phyloP scores from a whole-genome alignment of 108 stramenopile genomes.

The Nannochloropsis gaditana region DNA sequence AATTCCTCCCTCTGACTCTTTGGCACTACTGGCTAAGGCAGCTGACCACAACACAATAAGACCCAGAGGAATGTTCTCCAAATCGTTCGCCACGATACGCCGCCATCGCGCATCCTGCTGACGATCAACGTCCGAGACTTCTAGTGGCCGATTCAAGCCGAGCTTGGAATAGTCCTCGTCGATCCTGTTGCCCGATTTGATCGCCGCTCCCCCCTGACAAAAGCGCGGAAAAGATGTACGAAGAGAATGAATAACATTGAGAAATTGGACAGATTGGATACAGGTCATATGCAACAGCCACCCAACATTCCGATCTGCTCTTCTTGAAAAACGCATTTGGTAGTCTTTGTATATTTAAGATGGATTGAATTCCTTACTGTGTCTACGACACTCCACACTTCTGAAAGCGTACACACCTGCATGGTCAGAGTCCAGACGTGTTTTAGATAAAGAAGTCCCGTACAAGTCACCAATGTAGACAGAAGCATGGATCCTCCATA shows the following conservation, averaged over 20 bases:
- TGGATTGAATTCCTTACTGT: too few species aligned
- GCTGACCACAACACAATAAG: constrained; percentile 18
- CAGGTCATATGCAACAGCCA: too few species aligned
- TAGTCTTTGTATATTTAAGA: too few species aligned
- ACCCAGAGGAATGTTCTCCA: constrained; percentile 25
- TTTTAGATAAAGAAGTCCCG: neutral
- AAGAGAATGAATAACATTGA: neutral
- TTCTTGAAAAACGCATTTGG: too few species aligned
- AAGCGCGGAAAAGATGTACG: neutral
- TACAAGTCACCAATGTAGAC: neutral
- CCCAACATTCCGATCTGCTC: too few species aligned
- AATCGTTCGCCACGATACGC: constrained; percentile 8
- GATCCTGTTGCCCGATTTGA: neutral
- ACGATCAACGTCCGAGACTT: neutral
- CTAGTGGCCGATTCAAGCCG: neutral
- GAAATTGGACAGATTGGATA: neutral
- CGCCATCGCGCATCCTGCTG: constrained; percentile 11
- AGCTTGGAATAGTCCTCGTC: neutral
- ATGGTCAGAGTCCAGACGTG: neutral
- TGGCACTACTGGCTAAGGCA: neutral
- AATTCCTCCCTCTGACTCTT: neutral
- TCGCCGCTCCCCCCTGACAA: neutral
- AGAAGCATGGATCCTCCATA: neutral
- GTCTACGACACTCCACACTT: too few species aligned
- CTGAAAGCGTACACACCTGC: neutral